These are phyloP conservation scores for Apodospora peruviana DNA, from an alignment of 495 filamentous ascomycete species.

Conservation along the genomic window DNA sequence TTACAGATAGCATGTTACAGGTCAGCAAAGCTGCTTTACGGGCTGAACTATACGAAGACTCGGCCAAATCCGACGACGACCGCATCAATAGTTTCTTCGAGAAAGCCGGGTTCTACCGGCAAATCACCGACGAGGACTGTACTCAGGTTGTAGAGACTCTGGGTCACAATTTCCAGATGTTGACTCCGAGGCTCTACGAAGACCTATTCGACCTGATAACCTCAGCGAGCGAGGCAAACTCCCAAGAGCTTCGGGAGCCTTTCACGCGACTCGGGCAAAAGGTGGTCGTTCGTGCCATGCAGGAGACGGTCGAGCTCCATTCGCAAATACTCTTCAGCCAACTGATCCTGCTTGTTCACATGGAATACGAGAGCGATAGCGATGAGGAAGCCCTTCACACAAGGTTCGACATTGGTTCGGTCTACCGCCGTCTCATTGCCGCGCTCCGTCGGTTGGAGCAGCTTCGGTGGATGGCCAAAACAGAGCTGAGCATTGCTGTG, in stretches of 20 bases:
- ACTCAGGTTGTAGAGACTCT: conserved; percentile 48
- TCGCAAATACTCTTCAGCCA: conserved; percentile 70
- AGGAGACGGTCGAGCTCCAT: conserved; percentile 68
- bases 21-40: conserved; percentile 55
- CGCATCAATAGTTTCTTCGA: conserved; percentile 69
- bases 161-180: conserved; percentile 49
- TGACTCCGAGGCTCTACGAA: conserved; percentile 51
- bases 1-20: conserved; percentile 57
- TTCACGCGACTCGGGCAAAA: conserved; percentile 69
- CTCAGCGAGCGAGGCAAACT: conserved; percentile 34
- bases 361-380: conserved; percentile 70
- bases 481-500: conserved; percentile 37
- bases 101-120: conserved; percentile 62
- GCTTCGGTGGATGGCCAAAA: conserved; percentile 73
- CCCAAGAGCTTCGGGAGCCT: conserved; percentile 30
- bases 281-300: conserved; percentile 64
- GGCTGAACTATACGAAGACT: conserved; percentile 64
- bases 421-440: conserved; percentile 63
- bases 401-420: conserved; percentile 58
- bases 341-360: conserved; percentile 74
- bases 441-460: conserved; percentile 70
- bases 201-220: conserved; percentile 35
- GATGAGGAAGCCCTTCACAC: conserved; percentile 54
- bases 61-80: conserved; percentile 57
- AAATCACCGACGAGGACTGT: conserved; percentile 66